Conservation (phyloP, 208 protist species). For the Leishmania amazonensis region DNA sequence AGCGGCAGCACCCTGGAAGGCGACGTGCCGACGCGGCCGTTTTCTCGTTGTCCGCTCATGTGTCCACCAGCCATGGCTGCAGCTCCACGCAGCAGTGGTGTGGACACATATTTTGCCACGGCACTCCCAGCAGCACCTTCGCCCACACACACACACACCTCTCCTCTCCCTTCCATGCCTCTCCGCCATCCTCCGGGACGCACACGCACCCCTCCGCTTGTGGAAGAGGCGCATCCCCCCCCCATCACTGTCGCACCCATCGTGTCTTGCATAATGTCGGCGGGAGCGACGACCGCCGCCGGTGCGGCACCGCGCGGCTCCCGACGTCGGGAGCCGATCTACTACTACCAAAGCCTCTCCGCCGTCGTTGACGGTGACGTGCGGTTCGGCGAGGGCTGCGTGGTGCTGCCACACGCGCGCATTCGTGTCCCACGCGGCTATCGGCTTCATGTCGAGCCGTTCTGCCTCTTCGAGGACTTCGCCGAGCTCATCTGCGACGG, state of each 20-base stretch:
- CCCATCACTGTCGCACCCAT: neutral
- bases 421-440: conserved; percentile 28
- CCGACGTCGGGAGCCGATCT: neutral
- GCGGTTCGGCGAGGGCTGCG: conserved; percentile 50
- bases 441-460: conserved; percentile 33
- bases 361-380: conserved; percentile 43
- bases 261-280: neutral
- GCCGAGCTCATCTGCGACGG: conserved; percentile 27
- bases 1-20: no score
- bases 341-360: conserved; percentile 37
- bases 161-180: neutral
- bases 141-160: no score
- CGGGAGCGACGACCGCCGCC: neutral
- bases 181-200: neutral
- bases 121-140: no score
- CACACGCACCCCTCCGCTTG: neutral
- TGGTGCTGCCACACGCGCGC: conserved; percentile 50
- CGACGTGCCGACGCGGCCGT: no score
- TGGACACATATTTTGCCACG: no score
- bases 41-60: no score
- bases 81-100: no score
- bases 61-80: no score
- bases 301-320: neutral
- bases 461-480: conserved; percentile 54
- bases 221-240: neutral